Base-by-base conservation (phyloP, 106 monocot genomes). In the Agapanthus africanus region DNA sequence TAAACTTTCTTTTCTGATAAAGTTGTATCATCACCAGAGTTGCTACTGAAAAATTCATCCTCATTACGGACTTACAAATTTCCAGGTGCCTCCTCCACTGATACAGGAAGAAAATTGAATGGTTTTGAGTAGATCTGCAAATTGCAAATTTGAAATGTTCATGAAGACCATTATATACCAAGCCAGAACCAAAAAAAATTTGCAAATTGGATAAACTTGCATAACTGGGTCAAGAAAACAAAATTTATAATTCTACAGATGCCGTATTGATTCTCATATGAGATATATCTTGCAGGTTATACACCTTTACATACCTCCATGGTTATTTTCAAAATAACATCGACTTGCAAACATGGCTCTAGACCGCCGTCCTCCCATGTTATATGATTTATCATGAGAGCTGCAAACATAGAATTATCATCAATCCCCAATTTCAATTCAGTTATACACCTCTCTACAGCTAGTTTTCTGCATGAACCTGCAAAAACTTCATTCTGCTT, bases 381-480 rank as follows among this genome's bases (percentile, higher is more conserved):
- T 68, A 95, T 91, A 70, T 86, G 75, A 46, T 95, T 95, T 71
- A 70, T 88, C 95, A 95, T 95, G 56, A 76, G 81, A 31, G 95
- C 95, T 85, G 84, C 82, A 73, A 70, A 59, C n/a, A 47, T 47
- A 4, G 19, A 47, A 1, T 2, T 2, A 47, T 2, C 3, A 0
- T 47, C 1, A 2, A 47, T 47, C 16, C 19, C 19, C 19, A 7
- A 47, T 47, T 47, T 19, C 13, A 47, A 47, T 13, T 47, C 13
- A 19, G 13, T 47, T 19, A 46, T 47, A 47, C 6, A 47, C 13
- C 19, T 0, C 19, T 3, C 19, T 47, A 15, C 46, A 47, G 19
- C 19, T 47, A 47, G 46, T 47, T 5, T 47, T 47, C 46, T 47
- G 46, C 19, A 15, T 22, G 7, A 67, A 93, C 93, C 93, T 82